Evolutionary conservation across 257 asterid species (phyloP), one percentile per base, ranked within the genome.

Genomic region (Echium plantagineum): DNA sequence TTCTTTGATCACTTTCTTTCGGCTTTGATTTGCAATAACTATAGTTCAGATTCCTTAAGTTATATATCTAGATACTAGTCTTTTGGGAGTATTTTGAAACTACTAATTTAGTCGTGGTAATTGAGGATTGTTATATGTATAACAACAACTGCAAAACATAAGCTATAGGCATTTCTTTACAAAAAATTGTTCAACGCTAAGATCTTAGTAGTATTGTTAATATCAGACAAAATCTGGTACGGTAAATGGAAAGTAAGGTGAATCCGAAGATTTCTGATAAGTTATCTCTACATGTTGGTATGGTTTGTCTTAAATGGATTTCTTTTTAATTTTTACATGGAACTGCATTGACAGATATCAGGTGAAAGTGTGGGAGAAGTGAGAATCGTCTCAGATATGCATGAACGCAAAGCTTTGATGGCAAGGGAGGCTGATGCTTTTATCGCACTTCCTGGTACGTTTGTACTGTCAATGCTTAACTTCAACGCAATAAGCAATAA

Each of bases 381-480:
- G 70, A 85, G 74, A 74, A 80, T 93, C 57, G 98, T 89, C 71
- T 66, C 95, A 5, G 94, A 93, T 75, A 93, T 89, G 98, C 98
- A 93, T 52, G 96, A 93, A 81, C 94, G 98, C n/a, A 93, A 93
- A 72, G 95, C 98, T 70, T 90, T 79, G 69, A 93, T 93, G 98
- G 97, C 97, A 59, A 74, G 78, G 46, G 81, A 82, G 69, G 83
- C 98, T 55, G 96, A 93, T 68, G 98, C 98, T 16, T 93, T 93
- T 52, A 81, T 93, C 57, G 94, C 98, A 71, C 99, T 93, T 75
- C 99, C 97, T 7, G 97, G 99, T 93, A 65, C 68, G 58, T 54
- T 75, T 51, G 4, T 22, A 28, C 5, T 52, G 17, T 42, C 26
- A 66, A 49, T 57, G 6, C 48, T 3, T 22, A n/a, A n/a, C n/a